Conservation (phyloP, 352 stramenopile genomes). For the Phytophthora parvispora region DNA sequence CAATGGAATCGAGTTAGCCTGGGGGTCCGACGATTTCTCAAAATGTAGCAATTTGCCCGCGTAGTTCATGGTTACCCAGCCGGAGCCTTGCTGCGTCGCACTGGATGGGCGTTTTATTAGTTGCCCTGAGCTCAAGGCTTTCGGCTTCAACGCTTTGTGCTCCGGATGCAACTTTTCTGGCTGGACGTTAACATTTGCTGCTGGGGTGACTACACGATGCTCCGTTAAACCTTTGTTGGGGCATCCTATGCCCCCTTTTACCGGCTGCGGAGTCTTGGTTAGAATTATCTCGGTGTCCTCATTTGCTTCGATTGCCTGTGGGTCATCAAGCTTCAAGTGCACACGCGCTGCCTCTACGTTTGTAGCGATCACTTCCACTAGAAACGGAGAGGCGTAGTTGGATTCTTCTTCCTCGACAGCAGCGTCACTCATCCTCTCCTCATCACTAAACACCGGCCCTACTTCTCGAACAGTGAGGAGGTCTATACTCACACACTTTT, state of each 20-base stretch:
- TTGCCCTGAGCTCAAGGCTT: neutral
- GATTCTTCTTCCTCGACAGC: constrained; percentile 23
- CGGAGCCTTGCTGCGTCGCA: constrained; percentile 27
- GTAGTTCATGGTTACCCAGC: constrained; percentile 53
- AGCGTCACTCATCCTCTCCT: neutral
- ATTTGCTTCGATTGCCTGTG: neutral
- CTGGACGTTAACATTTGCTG: neutral
- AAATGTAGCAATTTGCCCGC: constrained; percentile 52
- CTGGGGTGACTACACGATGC: neutral
- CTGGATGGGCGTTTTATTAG: constrained; percentile 32
- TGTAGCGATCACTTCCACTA: constrained; percentile 29
- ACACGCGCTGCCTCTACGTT: constrained; percentile 27
- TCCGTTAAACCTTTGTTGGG: constrained; percentile 4
- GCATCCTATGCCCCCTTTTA: neutral
- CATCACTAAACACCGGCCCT: constrained; percentile 19
- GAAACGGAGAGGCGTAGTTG: constrained; percentile 19
- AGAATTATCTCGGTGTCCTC: neutral
- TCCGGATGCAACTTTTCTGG: neutral
- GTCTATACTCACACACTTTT: constrained; percentile 13
- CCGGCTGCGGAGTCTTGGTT: neutral
- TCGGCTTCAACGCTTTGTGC: neutral
- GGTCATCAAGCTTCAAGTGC: constrained; percentile 10
- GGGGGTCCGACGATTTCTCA: constrained; percentile 25
- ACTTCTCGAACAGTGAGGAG: constrained; percentile 25
- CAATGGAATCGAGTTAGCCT: neutral